Percentiles rank a stretch among this genome's conserved stretches.
Evolutionary conservation across 73 alveolate species (phyloP).

Genomic region (Tetrahymena malaccensis): DNA sequence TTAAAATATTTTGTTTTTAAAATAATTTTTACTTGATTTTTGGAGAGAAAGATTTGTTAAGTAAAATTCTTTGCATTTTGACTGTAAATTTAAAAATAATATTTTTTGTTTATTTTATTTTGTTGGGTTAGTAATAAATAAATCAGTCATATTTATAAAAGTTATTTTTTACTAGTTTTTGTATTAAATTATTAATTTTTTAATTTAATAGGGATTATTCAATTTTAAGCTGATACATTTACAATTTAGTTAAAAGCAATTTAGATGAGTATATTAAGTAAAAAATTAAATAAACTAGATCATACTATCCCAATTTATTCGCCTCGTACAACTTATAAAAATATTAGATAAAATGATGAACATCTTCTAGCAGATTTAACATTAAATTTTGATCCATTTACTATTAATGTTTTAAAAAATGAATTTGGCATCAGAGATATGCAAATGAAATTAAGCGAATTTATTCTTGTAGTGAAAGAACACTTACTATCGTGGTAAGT

Average conservation of each 20-base stretch:
- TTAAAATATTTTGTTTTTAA: too few species aligned
- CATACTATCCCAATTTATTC: slow-evolving; percentile 34
- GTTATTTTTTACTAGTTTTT: not conserved
- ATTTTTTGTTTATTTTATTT: too few species aligned
- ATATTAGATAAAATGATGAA: slow-evolving; percentile 38
- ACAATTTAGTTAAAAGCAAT: not conserved
- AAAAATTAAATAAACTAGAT: slow-evolving; percentile 21
- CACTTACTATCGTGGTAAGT: slow-evolving; percentile 70
- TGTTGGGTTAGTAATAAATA: not conserved
- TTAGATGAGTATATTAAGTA: not conserved
- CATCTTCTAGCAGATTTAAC: slow-evolving; percentile 49
- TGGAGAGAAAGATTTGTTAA: too few species aligned
- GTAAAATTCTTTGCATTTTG: too few species aligned
- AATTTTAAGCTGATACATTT: not conserved
- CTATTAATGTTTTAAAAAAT: slow-evolving; percentile 58
- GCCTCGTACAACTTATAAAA: slow-evolving; percentile 35
- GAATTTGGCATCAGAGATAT: slow-evolving; percentile 54
- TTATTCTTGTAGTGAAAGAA: slow-evolving; percentile 54
- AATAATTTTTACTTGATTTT: too few species aligned
- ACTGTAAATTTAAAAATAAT: too few species aligned
- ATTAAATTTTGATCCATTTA: slow-evolving; percentile 75
- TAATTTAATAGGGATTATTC: not conserved
- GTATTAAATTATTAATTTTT: too few species aligned
- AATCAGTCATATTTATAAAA: not conserved
- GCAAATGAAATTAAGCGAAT: slow-evolving; percentile 43